Conservation (phyloP, 2,329 filamentous ascomycete species). For the Xylogone sp. region DNA sequence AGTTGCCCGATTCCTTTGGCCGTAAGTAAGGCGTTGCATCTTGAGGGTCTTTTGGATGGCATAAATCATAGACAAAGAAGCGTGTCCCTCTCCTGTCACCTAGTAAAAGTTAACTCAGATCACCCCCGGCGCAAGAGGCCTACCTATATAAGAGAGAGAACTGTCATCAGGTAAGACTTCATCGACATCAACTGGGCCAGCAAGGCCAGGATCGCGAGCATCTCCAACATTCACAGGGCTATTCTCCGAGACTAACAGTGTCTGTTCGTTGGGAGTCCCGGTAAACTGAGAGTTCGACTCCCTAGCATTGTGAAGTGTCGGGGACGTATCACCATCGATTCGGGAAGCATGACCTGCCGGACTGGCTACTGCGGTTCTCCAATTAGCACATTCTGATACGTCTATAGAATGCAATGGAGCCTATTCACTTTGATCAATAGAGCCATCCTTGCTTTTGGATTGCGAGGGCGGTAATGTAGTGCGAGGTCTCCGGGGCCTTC, state of each 20-base stretch:
- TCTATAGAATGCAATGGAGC: too few relatives aligned
- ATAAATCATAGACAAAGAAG: slow-evolving; percentile 13
- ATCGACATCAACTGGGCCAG: slow-evolving; percentile 3
- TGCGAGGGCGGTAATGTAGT: background rate
- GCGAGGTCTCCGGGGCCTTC: background rate
- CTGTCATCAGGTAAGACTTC: slow-evolving; percentile 8
- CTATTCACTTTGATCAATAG: too few relatives aligned
- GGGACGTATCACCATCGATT: too few relatives aligned
- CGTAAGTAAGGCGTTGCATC: slow-evolving; percentile 7
- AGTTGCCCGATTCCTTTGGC: slow-evolving; percentile 4
- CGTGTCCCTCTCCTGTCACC: slow-evolving; percentile 10
- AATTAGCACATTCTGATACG: too few relatives aligned
- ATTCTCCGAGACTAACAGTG: background rate
- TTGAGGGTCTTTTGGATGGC: slow-evolving; percentile 10
- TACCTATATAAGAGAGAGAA: slow-evolving; percentile 9
- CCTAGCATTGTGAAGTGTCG: too few relatives aligned
- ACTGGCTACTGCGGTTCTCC: too few relatives aligned
- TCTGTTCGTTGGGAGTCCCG: too few relatives aligned
- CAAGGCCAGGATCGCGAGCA: background rate
- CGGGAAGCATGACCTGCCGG: too few relatives aligned
- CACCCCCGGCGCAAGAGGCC: background rate
- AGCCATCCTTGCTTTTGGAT: too few relatives aligned
- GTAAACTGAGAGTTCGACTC: too few relatives aligned
- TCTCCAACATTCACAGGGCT: background rate
- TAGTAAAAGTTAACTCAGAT: background rate